Base-by-base conservation (phyloP, 352 stramenopile species). In the Globisporangium barbulae region DNA sequence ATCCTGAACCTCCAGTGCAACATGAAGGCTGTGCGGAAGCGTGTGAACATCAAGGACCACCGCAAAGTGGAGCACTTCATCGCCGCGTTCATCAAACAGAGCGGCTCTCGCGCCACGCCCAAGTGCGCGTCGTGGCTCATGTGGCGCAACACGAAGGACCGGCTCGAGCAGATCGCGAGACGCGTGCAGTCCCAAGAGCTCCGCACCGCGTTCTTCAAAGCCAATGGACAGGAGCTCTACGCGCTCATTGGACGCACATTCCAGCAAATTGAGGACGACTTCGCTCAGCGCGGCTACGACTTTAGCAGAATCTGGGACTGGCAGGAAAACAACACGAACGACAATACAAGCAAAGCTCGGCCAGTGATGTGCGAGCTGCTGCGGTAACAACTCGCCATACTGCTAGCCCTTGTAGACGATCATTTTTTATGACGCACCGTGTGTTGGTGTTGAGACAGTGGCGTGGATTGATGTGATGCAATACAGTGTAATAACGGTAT, bases 51-150 rank as follows among this genome's bases (percentile, higher is more conserved):
- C 35, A 47, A 48, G 33, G 22, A 64, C 37, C 59, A 64, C 48
- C 59, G 59, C 59, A 58, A 42, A 5, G 59, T 64, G 8, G 59
- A 64, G 37, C 48, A 64, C 37, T 64, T 64, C 28, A 22, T 64
- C 37, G 59, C 59, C 17, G 25, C 37, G 25, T 64, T 64, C 48
- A 64, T 64, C 35, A 28, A 25, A 15, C 21, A 54, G 56, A 53
- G 56, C 7, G 30, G 50, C 6, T 25, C 15, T 2, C 15, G 8
- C 5, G 30, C 25, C 17, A 30, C 31, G 13, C 48, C 21, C 48
- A 58, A 59, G 48, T 44, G 47, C 22, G 37, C 22, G 6, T 52
- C 48, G 31, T 64, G 59, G 59, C 35, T 64, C 25, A 33, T 30
- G 17, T 45, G 59, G 17, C 59, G 59, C 25, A 64, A 64, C 12